Percentiles rank a stretch among this genome's conserved stretches.
These are phyloP conservation scores for Chaetothyriales sp. DNA, from an alignment of 2,329 filamentous ascomycete species.

Conservation along the genomic window DNA sequence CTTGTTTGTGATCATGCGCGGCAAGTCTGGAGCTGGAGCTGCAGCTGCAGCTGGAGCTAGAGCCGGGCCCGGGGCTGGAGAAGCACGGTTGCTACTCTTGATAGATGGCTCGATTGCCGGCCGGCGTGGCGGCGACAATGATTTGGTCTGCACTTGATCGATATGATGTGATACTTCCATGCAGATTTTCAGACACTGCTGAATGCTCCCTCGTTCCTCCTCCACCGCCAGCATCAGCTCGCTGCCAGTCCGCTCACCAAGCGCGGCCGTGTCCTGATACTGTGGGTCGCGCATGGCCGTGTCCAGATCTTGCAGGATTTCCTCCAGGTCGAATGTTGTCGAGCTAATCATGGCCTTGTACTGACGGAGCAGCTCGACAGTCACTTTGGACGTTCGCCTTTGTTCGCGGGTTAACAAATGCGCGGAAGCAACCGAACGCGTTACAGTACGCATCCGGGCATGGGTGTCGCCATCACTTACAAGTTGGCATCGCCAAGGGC, in stretches of 20 bases:
- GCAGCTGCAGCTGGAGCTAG: too few species aligned
- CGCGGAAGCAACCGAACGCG: neutral
- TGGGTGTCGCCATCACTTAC: slow-evolving; percentile 12
- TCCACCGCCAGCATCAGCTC: slow-evolving; percentile 16
- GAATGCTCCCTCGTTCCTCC: slow-evolving; percentile 25
- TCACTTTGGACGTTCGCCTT: slow-evolving; percentile 1
- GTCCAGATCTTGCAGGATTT: slow-evolving; percentile 22
- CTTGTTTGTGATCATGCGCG: slow-evolving; percentile 4
- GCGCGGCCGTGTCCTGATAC: slow-evolving; percentile 1
- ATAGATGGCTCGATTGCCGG: neutral
- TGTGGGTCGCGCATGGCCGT: slow-evolving; percentile 20
- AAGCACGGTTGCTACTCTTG: neutral
- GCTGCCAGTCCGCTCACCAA: neutral
- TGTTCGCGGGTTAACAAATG: neutral
- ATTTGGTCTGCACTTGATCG: slow-evolving; percentile 15
- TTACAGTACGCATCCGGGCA: neutral
- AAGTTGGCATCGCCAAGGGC: slow-evolving; percentile 20
- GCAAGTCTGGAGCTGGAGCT: neutral
- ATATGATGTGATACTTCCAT: slow-evolving; percentile 23
- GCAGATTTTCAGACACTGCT: slow-evolving; percentile 26
- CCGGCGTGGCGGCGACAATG: neutral
- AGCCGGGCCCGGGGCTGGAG: neutral
- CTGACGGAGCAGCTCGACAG: slow-evolving; percentile 18
- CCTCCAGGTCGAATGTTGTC: slow-evolving; percentile 25
- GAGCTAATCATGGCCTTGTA: slow-evolving; percentile 25